Evolutionary conservation across 768 basidiomycete species (phyloP), one percentile per base, ranked within the genome.

Genomic region (Ephemerocybe angulata): DNA sequence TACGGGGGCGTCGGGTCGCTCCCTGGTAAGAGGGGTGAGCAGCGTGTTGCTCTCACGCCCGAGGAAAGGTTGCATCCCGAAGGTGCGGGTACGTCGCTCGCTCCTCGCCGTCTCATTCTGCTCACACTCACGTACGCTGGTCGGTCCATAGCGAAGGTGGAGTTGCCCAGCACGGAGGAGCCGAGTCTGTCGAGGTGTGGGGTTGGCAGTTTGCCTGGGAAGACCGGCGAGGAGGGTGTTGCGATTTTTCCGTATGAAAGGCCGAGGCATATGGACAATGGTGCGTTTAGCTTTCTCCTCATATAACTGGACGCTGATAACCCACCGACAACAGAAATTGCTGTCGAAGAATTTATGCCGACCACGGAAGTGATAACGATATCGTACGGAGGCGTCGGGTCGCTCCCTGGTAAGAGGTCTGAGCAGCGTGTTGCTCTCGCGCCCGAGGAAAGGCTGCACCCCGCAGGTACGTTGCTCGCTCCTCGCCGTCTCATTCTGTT

Each of bases 1-100:
- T 59, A 58, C 0, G 67, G 64, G 0, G 81, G 79, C 12, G 75
- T 79, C 1, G 81, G 82, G 15, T 74, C 79, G 1, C 67, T 83
- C 4, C 81, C 80, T 5, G 81, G 81, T 4, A 63, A 63, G 19
- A 58, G 64, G 22, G 69, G 63, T 22, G 81, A 82, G 59, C 62
- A 70, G 3, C 70, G 70, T 3, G 76, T 83, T 3, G 74, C 78
- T 8, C 69, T 71, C 42, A 63, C 81, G 2, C 81, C 80, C 1
- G 77, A 80, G 5, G 80, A 82, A 46, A 47, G 42, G 28, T 40
- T 19, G 8, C 49, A 33, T 33, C 50, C 58, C 6, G 51, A 50
- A 11, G 28, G 55, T 50, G 24, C 44, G 35, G 35, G 33, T 19
- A 1, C 13, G n/a, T 4, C 24, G 21, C 33, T 15, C 4, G 19